phyloP scores from a whole-genome alignment of 2,329 filamentous ascomycete genomes.

The Coniochaeta sp. region DNA sequence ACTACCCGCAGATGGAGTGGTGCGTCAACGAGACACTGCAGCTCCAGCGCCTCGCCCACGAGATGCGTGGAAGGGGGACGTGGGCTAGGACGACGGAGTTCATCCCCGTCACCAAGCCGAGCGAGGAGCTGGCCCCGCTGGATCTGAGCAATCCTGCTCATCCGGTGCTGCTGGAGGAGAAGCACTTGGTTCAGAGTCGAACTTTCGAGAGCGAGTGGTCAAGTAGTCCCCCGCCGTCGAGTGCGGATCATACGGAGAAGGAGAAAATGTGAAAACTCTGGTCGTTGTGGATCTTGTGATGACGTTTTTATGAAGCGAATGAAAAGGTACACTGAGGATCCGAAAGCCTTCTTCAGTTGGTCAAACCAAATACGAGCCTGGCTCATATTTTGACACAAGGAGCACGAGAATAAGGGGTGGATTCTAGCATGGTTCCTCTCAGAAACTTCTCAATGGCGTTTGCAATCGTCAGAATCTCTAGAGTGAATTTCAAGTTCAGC shows the following conservation, averaged over 20 bases:
- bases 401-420: too few relatives aligned
- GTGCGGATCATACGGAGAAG: background rate
- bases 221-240: background rate
- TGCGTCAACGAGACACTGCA: constrained; percentile 14
- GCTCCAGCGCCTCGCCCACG: constrained; percentile 18
- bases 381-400: too few relatives aligned
- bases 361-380: too few relatives aligned
- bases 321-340: too few relatives aligned
- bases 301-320: too few relatives aligned
- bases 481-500: too few relatives aligned
- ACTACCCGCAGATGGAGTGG: constrained; percentile 17
- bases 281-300: background rate
- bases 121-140: constrained; percentile 7
- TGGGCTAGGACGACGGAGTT: background rate
- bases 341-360: too few relatives aligned
- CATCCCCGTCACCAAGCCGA: constrained; percentile 8
- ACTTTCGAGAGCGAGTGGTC: background rate
- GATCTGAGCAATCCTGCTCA: constrained; percentile 7
- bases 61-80: constrained; percentile 7
- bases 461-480: too few relatives aligned
- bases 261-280: background rate
- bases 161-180: background rate
- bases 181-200: background rate
- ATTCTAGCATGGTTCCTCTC: too few relatives aligned
- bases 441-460: too few relatives aligned